Evolutionary conservation across 2,329 filamentous ascomycete genomes (phyloP).

Genomic region (Xylaria sp.): DNA sequence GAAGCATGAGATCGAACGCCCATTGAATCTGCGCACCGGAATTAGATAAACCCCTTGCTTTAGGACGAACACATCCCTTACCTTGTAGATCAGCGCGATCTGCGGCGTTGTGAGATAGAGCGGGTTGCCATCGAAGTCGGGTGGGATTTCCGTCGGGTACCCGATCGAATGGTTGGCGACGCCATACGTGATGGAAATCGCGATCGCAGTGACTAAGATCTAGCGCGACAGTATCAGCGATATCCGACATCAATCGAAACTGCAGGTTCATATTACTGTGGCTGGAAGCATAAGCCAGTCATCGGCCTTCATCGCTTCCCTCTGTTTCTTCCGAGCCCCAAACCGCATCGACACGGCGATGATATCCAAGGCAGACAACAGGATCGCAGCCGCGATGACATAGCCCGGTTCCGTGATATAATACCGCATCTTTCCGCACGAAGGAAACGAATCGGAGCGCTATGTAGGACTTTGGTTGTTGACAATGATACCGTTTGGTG

Average conservation of each 20-base stretch:
- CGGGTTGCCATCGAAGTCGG: conserved; percentile 1
- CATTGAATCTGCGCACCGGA: conserved; percentile 19
- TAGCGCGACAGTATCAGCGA: background rate
- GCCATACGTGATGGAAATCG: conserved; percentile 10
- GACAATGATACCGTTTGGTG: background rate
- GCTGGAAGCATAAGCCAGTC: conserved; percentile 27
- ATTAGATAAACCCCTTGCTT: background rate
- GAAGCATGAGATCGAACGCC: conserved; percentile 19
- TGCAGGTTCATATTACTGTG: conserved; percentile 9
- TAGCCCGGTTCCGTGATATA: conserved; percentile 8
- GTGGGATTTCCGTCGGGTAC: conserved; percentile 1
- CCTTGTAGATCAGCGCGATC: conserved; percentile 15
- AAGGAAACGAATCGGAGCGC: background rate
- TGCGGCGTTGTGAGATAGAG: conserved; percentile 6
- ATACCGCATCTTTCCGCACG: background rate
- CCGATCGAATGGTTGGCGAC: conserved; percentile 11
- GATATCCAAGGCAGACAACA: conserved; percentile 18
- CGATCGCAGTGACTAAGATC: conserved; percentile 17
- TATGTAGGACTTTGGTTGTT: background rate
- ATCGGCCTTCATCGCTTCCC: conserved; percentile 14
- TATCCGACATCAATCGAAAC: background rate
- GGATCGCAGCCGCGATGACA: conserved; percentile 15
- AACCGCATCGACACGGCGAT: conserved; percentile 19
- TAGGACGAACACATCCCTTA: background rate
- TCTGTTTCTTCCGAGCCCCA: conserved; percentile 17